Evolutionary conservation across 73 alveolate genomes (phyloP), one percentile per base, ranked within the genome.

Genomic region (Paramecium caudatum): DNA sequence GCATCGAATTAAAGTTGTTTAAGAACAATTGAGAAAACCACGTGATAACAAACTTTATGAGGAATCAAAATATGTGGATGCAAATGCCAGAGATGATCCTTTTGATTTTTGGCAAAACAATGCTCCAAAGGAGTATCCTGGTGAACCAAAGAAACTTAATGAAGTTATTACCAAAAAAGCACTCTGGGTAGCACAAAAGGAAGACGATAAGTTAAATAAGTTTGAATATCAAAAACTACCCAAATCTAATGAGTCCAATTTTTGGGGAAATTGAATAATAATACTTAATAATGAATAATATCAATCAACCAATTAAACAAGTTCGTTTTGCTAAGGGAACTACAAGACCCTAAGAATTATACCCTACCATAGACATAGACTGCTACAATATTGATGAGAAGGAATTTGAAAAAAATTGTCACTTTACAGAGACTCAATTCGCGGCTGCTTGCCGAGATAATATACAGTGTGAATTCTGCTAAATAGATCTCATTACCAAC

Each of bases 61-160:
- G 36, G 65, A 74, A 21, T 37, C 36, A 1, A 74, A 74, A 74
- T 74, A 21, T 41, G 88, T 74, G 3, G 88, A 74, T 74, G 45
- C 19, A 0, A 74, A 74, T 16, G 88, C 46, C 8, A 65, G n/a
- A 13, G 83, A 65, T 37, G 88, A 74, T 74, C 88, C 88, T 16
- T 74, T 74, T 74, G 88, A 74, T 21, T 74, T 74, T 74, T 74
- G 88, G 88, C 7, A 36, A 21, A 74, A 39, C 43, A 74, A 74
- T 74, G 88, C 69, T 3, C 49, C 55, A 41, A 0, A 30, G 15
- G 88, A 74, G 30, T 43, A 36, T 74, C 88, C 88, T 15, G 88
- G 88, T n/a, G 88, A 43, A 41, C 69, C 88, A 41, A 41, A 74
- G 32, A 74, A 39, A 12, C 19, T 74, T 21, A 74, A 74, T 74